Base-by-base conservation (phyloP, 345 rosid genomes). In the Atalantia buxifolia region DNA sequence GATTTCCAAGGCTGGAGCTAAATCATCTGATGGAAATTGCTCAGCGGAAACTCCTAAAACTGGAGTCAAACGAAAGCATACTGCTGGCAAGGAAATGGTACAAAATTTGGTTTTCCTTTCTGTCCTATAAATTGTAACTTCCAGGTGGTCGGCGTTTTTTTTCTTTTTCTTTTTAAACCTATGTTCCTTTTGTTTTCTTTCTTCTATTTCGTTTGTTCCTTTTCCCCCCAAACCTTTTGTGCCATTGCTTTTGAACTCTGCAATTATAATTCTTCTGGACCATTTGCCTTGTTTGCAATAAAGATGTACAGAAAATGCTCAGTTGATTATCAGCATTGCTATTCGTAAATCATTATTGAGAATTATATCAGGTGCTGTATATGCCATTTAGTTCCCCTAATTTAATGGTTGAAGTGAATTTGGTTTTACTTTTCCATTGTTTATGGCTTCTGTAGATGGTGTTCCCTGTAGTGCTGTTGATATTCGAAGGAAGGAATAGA, bases 81-180 rank as follows among this genome's bases (percentile, higher is more conserved):
- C 88, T 71, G 78, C 80, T 19, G 80, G 81, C 76, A 87, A 85
- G 83, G 87, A 80, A 81, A 81, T 81, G 86, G 91, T 87, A 86
- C 56, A 69, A 4, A 45, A 45, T 71, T 74, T 31, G 57, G 68
- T 16, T 40, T 71, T 55, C 6, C 27, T n/a, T 33, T 60, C 74
- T 33, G 62, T 7, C 22, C 57, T 25, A 48, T 27, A 69, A 18
- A 28, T 45, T 25, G 25, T 55, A 76, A 33, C 72, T 56, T 84
- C 28, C 45, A n/a, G 9, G 57, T 50, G 68, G 57, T 53, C 8
- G 56, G 5, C 33, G 25, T 25, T 42, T 64, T 50, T 48, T 48
- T 71, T 63, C 36, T 33, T 56, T 69, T 35, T 0, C 36, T 33
- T 56, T 69, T 35, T 0, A 35, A 16, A 9, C 57, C 57, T 53